Conservation (phyloP, 202 grass and related monocot species). For the Alloteropsis angusta region DNA sequence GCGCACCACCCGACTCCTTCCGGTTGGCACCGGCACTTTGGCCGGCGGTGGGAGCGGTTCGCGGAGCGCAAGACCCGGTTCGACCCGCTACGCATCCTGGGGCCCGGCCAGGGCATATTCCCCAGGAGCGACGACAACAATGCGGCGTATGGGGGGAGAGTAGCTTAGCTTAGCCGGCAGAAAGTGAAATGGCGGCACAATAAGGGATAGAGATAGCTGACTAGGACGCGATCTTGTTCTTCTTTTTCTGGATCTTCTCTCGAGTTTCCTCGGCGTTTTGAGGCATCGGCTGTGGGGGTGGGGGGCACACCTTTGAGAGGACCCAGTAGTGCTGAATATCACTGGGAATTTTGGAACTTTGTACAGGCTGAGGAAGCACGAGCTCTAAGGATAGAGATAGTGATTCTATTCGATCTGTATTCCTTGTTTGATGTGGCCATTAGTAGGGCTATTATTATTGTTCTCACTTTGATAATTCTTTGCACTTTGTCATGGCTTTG, state of each 20-base stretch:
- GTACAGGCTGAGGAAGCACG: slow-evolving; percentile 43
- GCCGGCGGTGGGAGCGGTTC: slow-evolving; percentile 47
- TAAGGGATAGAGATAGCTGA: slow-evolving; percentile 14
- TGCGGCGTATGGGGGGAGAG: slow-evolving; percentile 14
- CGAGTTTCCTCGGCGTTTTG: slow-evolving; percentile 17
- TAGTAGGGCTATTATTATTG: neutral
- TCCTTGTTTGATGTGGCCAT: slow-evolving; percentile 15
- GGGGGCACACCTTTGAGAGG: slow-evolving; percentile 19
- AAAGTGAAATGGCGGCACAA: slow-evolving; percentile 2
- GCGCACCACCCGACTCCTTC: slow-evolving; percentile 42
- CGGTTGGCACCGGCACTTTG: slow-evolving; percentile 64
- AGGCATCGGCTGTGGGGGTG: too few relatives aligned
- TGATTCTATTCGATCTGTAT: slow-evolving; percentile 31
- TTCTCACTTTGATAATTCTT: neutral
- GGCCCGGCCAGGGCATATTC: slow-evolving; percentile 82
- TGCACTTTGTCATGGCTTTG: neutral
- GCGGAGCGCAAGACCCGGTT: slow-evolving; percentile 55
- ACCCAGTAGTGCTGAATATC: slow-evolving; percentile 10
- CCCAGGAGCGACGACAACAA: slow-evolving; percentile 15
- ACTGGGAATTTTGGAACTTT: slow-evolving; percentile 40
- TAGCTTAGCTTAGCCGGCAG: slow-evolving; percentile 16
- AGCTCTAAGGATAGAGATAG: slow-evolving; percentile 29
- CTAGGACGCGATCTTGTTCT: slow-evolving; percentile 14
- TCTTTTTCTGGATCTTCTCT: slow-evolving; percentile 21
- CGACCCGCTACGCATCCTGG: slow-evolving; percentile 55